Evolutionary conservation across 306 rosid genomes (phyloP), one percentile per base, ranked within the genome.

Genomic region (Pyrus pyrifolia): DNA sequence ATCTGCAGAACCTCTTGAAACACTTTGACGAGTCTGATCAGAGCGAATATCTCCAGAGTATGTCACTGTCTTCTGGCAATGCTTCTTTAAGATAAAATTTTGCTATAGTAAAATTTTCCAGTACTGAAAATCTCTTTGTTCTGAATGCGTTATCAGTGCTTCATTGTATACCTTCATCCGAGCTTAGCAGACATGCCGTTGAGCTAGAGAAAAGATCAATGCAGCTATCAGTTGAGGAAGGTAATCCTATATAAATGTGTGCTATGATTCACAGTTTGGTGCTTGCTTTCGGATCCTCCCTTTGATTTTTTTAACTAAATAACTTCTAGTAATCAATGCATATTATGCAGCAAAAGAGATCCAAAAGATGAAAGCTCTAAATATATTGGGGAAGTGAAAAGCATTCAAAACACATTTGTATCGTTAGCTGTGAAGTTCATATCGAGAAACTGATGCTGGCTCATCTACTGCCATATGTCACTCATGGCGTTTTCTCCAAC

Each of bases 141-240:
- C 57, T 33, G 66, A 19, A 22, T 52, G 21, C 10, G 74, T 58
- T 78, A 0, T 21, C 59, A 86, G 89, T 72, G 82, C 83, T 86
- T 53, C 72, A 70, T 73, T 58, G 65, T 81, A 65, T 86, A 51
- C 67, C 84, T 38, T 59, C 89, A 59, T 51, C 74, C 70, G 87
- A 86, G 78, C 89, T 86, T 30, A 86, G 81, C 89, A 78, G 74
- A 33, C 81, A 78, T 72, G 89, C 89, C 33, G 74, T 86, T 55
- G 81, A 81, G 79, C 72, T 86, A 76, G 89, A 86, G 81, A 86
- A 83, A 75, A 73, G 84, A 79, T 86, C 89, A 53, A 83, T 86
- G 72, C 78, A 78, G 52, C 85, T 86, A 63, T 83, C 87, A 12
- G 77, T 83, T 25, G 89, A 83, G 78, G 89, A 86, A 86, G 89